A percentile compares a stretch with the other conserved stretches of the same genome.
Conservation (phyloP, 164 flowering plant genomes). For the Pachysandra terminalis region DNA sequence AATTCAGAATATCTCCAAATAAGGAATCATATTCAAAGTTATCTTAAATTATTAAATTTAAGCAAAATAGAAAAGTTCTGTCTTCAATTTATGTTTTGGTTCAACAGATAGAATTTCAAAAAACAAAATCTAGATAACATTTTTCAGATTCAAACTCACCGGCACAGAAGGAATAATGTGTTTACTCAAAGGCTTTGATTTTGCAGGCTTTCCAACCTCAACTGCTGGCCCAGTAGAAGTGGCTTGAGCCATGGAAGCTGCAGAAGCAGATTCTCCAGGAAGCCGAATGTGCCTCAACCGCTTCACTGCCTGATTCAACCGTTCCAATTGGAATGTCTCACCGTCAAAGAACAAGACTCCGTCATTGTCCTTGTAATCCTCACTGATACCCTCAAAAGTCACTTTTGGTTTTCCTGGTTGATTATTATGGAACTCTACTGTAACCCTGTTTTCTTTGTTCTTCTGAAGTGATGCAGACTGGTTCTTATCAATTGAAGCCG, state of each 20-base stretch:
- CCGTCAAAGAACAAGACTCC: conserved; percentile 91
- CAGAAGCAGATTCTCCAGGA: conserved; percentile 62
- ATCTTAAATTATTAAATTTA: no score
- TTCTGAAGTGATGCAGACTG: conserved; percentile 71
- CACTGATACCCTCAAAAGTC: conserved; percentile 72
- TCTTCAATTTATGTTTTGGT: no score
- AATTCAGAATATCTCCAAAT: no score
- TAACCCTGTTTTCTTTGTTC: conserved; percentile 75
- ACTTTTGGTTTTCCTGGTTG: conserved; percentile 82
- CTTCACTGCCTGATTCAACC: conserved; percentile 87
- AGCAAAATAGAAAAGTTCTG: no score
- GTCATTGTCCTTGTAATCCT: conserved; percentile 84
- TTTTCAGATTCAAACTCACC: conserved; percentile 35
- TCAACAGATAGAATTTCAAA: no score
- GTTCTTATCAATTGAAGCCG: conserved; percentile 84
- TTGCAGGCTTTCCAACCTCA: conserved; percentile 42
- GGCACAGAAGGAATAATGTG: conserved; percentile 33
- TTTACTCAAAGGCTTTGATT: conserved; percentile 31
- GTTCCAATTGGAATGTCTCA: conserved; percentile 64
- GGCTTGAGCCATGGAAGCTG: conserved; percentile 16
- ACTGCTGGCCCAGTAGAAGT: conserved; percentile 21
- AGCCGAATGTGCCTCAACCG: conserved; percentile 60
- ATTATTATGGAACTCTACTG: conserved; percentile 78
- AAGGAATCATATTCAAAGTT: no score
- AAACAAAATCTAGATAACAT: no score